Base-by-base conservation (phyloP, 2,329 filamentous ascomycete species). In the Celoporthe dispersa region DNA sequence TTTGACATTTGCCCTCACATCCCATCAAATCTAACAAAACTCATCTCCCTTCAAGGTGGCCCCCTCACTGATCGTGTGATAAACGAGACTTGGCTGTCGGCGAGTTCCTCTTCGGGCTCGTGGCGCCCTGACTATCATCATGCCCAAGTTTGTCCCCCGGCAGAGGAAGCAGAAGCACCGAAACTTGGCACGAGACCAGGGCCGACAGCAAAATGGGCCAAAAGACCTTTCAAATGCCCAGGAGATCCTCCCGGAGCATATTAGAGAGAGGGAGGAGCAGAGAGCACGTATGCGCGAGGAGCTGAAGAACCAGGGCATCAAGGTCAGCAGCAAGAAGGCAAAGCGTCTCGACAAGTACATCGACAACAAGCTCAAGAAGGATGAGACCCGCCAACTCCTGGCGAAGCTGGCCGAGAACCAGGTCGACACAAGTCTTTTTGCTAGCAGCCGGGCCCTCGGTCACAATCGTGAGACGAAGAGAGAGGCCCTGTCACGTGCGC, bases 321-420 rank as follows among this genome's bases (percentile, higher is more conserved):
- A 90, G 75, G 83, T 90, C 77, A 90, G 84, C 76, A 83, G 87
- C 71, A 90, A 91, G 77, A 91, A 91, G 78, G 87, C 88, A 7
- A 91, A 91, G 80, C 84, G 89, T 1, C 77, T 91, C 53, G 89
- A 91, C 73, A 91, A 91, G 76, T 91, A 91, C 77, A 90, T 91
- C 73, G 94, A 98, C 76, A 96, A 88, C 70, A 99, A 99, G 85
- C 84, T 99, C 61, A 92, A 91, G 80, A 98, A 97, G 80, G 96
- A 99, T 78, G 95, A 98, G 80, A 97, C 93, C 76, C 85, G 93
- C 37, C 92, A 90, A 69, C 84, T 99, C 39, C 85, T 98, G 75
- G 92, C 92, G 77, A 94, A 96, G 78, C 86, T 99, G 35, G 92
- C 93, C 25, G 86, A 89, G 71, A 86, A 89, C 68, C 94, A 92